These are phyloP conservation scores for Cercospora brassicicola DNA, from an alignment of 2,329 filamentous ascomycete genomes.

Conservation along the genomic window DNA sequence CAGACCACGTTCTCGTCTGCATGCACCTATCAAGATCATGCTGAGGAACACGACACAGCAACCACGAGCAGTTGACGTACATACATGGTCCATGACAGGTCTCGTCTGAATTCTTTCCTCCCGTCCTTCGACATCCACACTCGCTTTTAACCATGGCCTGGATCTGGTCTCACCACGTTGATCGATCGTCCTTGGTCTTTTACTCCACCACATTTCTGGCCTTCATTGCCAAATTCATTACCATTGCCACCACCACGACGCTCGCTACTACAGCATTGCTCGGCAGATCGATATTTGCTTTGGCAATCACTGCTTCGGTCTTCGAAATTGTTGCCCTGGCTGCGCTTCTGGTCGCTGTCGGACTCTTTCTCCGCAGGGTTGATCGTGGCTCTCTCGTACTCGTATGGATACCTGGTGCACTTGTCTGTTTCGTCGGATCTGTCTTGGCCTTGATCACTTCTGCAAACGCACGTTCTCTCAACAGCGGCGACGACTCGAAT, in stretches of 20 bases:
- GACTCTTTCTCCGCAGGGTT: conserved; percentile 21
- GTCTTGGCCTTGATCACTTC: conserved; percentile 22
- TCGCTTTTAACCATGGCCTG: conserved; percentile 20
- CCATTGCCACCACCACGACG: conserved; percentile 24
- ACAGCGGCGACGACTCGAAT: not conserved
- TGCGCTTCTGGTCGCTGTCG: conserved; percentile 20
- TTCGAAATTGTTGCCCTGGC: conserved; percentile 29
- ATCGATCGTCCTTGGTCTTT: conserved; percentile 24
- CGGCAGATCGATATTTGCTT: conserved; percentile 14
- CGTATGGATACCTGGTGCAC: conserved; percentile 18
- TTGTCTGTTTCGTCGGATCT: conserved; percentile 18
- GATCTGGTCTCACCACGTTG: conserved; percentile 18
- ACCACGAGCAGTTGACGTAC: not conserved
- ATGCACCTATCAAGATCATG: conserved; percentile 22
- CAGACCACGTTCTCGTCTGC: conserved; percentile 22
- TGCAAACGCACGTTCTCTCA: conserved; percentile 6
- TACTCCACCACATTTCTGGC: conserved; percentile 22
- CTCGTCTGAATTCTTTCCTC: conserved; percentile 1
- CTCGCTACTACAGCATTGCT: conserved; percentile 23
- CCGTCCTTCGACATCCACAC: conserved; percentile 9
- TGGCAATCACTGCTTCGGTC: conserved; percentile 25
- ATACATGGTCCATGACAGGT: conserved; percentile 7
- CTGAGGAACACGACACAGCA: conserved; percentile 7
- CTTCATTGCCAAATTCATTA: conserved; percentile 21
- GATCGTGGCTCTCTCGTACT: conserved; percentile 18